phyloP scores from a whole-genome alignment of 345 rosid species.

The Chamaenerion angustifolium region DNA sequence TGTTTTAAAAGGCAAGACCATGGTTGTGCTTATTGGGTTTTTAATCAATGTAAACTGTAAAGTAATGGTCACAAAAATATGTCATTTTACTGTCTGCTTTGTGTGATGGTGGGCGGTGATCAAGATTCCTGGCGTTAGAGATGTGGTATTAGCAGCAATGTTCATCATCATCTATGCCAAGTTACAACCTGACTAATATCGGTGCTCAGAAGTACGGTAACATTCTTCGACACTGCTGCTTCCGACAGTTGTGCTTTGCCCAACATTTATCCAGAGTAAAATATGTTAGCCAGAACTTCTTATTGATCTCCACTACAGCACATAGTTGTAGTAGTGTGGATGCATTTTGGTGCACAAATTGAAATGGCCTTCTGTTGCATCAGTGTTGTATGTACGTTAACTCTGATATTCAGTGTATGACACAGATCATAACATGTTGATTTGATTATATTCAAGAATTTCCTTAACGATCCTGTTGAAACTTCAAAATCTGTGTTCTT shows the following conservation, averaged over 20 bases:
- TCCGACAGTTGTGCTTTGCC: background rate
- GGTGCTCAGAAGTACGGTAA: background rate
- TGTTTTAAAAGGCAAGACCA: constrained; percentile 5
- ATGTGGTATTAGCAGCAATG: background rate
- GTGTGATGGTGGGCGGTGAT: background rate
- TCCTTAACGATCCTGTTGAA: too few relatives aligned
- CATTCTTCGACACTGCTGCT: background rate
- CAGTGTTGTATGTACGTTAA: background rate
- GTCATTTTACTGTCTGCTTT: constrained; percentile 3
- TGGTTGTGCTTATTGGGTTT: background rate
- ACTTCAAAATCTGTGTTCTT: too few relatives aligned
- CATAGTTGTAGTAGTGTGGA: background rate
- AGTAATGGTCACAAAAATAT: too few relatives aligned
- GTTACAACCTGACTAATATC: background rate
- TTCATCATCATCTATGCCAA: background rate
- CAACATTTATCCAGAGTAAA: too few relatives aligned
- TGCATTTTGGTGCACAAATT: background rate
- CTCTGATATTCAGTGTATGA: background rate
- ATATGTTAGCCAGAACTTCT: too few relatives aligned
- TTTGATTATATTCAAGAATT: too few relatives aligned
- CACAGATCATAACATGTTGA: too few relatives aligned
- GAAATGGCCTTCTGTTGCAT: background rate
- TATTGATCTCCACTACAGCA: background rate
- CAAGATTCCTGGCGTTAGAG: too few relatives aligned
- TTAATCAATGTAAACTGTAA: constrained; percentile 2